Percentiles rank a stretch among this genome's conserved stretches.
phyloP scores from a whole-genome alignment of 768 basidiomycete genomes.

The Nevesoporus exiguus region DNA sequence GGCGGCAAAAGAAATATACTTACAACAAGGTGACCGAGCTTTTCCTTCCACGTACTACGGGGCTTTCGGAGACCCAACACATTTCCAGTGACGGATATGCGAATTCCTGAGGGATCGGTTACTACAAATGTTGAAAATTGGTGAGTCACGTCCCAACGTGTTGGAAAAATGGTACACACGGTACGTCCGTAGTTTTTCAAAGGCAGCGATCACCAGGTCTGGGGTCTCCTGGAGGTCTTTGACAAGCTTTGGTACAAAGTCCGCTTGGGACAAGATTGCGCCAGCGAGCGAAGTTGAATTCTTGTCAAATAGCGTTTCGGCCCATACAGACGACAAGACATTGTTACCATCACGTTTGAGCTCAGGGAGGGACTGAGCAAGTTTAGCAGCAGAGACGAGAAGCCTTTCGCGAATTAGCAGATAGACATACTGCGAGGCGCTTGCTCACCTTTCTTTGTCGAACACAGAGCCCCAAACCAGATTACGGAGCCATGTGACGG shows the following conservation, averaged over 20 bases:
- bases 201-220: conserved; percentile 62
- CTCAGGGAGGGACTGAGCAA: conserved; percentile 86
- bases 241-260: conserved; percentile 74
- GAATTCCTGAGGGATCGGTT: conserved; percentile 74
- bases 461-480: conserved; percentile 74
- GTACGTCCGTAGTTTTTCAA: conserved; percentile 67
- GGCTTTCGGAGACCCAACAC: conserved; percentile 68
- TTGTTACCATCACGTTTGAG: conserved; percentile 85
- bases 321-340: conserved; percentile 70
- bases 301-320: conserved; percentile 62
- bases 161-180: conserved; percentile 43
- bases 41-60: conserved; percentile 65
- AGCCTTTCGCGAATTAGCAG: conserved; percentile 47
- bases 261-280: conserved; percentile 68
- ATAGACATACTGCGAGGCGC: background rate
- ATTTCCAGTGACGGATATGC: conserved; percentile 91
- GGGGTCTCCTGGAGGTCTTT: conserved; percentile 72
- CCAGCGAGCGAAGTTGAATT: conserved; percentile 66
- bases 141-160: background rate
- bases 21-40: conserved; percentile 60
- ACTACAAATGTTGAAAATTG: conserved; percentile 44
- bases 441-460: conserved; percentile 66
- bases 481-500: conserved; percentile 84
- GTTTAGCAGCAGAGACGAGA: conserved; percentile 80
- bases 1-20: conserved; percentile 34